phyloP scores from a whole-genome alignment of 2,329 filamentous ascomycete species.

The Talaromyces sp. region DNA sequence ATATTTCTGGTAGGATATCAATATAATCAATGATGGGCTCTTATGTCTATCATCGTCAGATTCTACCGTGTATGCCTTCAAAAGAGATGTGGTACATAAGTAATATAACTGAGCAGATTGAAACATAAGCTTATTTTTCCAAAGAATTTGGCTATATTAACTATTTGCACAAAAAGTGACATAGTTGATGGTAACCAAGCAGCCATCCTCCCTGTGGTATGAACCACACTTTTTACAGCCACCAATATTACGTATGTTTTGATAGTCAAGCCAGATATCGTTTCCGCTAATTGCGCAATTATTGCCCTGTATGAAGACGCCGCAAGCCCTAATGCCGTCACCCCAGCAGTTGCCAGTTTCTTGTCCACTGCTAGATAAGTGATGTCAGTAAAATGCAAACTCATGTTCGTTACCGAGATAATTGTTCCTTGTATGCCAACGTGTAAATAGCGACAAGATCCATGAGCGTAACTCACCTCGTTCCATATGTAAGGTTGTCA shows the following conservation, averaged over 20 bases:
- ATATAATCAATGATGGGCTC: too few relatives aligned
- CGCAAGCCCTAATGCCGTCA: neutral
- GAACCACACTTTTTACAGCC: neutral
- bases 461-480: neutral
- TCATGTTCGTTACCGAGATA: too few relatives aligned
- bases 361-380: neutral
- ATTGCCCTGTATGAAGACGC: neutral
- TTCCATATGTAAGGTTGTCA: neutral
- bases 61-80: too few relatives aligned
- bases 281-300: neutral
- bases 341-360: neutral
- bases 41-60: too few relatives aligned
- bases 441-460: too few relatives aligned
- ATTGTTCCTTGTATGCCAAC: too few relatives aligned
- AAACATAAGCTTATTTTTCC: too few relatives aligned
- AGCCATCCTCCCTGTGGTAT: neutral
- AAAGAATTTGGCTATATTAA: neutral
- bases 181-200: neutral
- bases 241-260: neutral
- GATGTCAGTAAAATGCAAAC: neutral
- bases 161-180: neutral
- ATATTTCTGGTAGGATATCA: too few relatives aligned
- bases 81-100: too few relatives aligned
- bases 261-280: neutral
- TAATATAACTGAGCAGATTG: too few relatives aligned